Base-by-base conservation (phyloP, 1,139 yeast genomes). In the Diutina catenulata region DNA sequence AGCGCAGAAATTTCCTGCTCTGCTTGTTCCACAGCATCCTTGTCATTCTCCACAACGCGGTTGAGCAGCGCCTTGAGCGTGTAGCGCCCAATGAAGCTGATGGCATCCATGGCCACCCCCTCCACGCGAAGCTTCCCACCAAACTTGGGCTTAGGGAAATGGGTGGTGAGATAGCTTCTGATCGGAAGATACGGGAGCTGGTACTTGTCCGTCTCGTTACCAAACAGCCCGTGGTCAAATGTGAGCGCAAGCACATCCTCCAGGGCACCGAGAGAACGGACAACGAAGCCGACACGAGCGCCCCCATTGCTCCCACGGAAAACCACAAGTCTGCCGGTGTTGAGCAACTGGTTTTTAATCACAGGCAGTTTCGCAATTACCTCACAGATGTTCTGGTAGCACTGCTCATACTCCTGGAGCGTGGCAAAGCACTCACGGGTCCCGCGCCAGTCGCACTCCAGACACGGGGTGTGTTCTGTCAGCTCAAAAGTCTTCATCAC, bases 301-400 rank as follows among this genome's bases (percentile, higher is more conserved):
- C 57, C 53, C 5, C 56, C 64, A 9, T 55, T 49, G 3, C 53
- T 55, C 48, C 76, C 77, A 43, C 76, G 68, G 54, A 62, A 82
- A 9, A 79, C 68, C 39, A 84, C 53, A 39, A 82, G 52, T 43
- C 86, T 64, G 8, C 94, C 94, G 2, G 60, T 52, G 37, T 57
- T 62, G 39, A 80, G 54, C n/a, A 71, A 55, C 15, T 53, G 48
- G 20, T 64, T 60, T 39, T 70, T 62, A 16, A 73, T 58, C 2
- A 65, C 51, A 2, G 78, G 68, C 39, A 70, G 62, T 26, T 62
- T 61, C 38, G 68, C 60, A 18, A 73, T 52, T 39, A 70, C 74
- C n/a, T 52, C 51, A 37, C 76, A 60, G 37, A 81, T 60, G 21
- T 67, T 59, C 1, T 62, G 59, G 39, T 69, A 69, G 3, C 62